Percentiles rank a stretch among this genome's conserved stretches.
phyloP scores from a whole-genome alignment of 148 eudicot species.

The Gaultheria prostrata region DNA sequence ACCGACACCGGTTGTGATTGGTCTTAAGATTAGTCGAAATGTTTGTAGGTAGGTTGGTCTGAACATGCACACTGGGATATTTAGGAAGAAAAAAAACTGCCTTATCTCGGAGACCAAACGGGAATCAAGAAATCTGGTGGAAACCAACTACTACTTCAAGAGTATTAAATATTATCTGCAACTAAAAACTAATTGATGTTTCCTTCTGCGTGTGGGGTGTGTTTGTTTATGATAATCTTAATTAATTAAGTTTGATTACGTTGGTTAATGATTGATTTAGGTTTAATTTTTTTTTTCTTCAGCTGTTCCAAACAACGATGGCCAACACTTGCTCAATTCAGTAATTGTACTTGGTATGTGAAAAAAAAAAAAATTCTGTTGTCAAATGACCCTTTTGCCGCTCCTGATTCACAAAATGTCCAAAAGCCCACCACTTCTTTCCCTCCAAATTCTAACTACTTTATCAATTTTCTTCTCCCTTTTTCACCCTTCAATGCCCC shows the following conservation, averaged over 20 bases:
- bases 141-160: neutral
- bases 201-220: neutral
- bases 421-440: slow-evolving; percentile 16
- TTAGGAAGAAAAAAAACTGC: neutral
- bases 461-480: slow-evolving; percentile 21
- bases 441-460: slow-evolving; percentile 28
- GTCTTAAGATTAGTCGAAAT: neutral
- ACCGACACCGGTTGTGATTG: neutral
- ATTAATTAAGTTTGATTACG: neutral
- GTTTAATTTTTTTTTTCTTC: neutral
- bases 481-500: slow-evolving; percentile 32
- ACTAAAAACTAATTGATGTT: neutral
- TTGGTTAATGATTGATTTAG: neutral
- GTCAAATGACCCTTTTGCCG: slow-evolving; percentile 26
- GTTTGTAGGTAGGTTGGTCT: neutral
- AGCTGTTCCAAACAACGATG: slow-evolving; percentile 10
- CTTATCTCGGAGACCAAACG: neutral
- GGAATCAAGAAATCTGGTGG: neutral
- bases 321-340: slow-evolving; percentile 11
- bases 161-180: neutral
- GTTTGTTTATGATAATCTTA: neutral
- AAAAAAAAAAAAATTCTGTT: neutral
- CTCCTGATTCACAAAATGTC: slow-evolving; percentile 36
- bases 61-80: neutral
- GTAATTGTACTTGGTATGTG: slow-evolving; percentile 3